Base-by-base conservation (phyloP, 78 protist species). In the Monosiga brevicollis region DNA sequence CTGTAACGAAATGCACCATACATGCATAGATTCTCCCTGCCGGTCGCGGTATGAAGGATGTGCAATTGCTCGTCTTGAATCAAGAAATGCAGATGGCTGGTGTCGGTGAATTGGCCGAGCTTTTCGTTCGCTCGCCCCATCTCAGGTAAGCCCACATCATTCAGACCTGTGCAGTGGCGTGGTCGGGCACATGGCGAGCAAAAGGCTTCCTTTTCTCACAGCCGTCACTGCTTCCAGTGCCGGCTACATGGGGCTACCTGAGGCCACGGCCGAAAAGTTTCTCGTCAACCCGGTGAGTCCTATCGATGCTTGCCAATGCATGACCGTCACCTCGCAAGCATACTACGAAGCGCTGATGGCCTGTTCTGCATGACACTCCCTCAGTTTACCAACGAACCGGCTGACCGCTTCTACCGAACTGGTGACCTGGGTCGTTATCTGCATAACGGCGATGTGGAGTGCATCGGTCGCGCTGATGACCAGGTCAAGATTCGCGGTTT, bases 401-500 rank as follows among this genome's bases (percentile, higher is more conserved):
- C 29, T n/a, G 93, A 90, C 84, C 42, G 80, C 29, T 0, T 88
- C 83, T 91, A 91, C 84, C 43, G 73, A 55, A 88, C 94, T 1
- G 94, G 94, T 29, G 94, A 91, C 78, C 72, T 91, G 23, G 94
- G 91, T 0, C 80, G 91, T n/a, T 91, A 83, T 86, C 6, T 80
- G 49, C 73, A 79, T 0, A 87, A 87, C 78, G 91, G 91, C n/a
- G 29, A 35, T 0, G 89, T 88, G 39, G 94, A 89, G 83, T 91
- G 89, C 85, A 26, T 83, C 2, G 94, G 94, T 1, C 79, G 94
- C 25, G 89, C 88, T 49, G 94, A 91, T 78, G 85, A 83, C 72
- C 94, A 91, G 80, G 83, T 91, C 38, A 91, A 91, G 83, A 80
- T 91, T 73, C 80, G 94, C 42, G 94, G 94, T 1, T 91, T 88